These are phyloP conservation scores for Metarhizium anisopliae DNA, from an alignment of 2,329 filamentous ascomycete genomes.

Conservation along the genomic window DNA sequence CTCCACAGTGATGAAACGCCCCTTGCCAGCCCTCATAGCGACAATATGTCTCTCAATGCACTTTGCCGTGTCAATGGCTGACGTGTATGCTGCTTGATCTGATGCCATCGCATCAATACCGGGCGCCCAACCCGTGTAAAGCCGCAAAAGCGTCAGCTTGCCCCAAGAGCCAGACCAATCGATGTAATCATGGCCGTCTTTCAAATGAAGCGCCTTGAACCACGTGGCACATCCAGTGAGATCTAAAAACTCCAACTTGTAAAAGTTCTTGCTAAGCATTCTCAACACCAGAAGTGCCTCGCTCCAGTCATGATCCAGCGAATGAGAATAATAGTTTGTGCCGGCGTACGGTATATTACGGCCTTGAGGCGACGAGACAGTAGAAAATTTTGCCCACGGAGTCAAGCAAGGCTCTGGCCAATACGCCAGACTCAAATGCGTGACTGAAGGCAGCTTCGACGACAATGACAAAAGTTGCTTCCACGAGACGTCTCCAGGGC, in stretches of 20 bases:
- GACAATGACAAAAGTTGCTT: constrained; percentile 48
- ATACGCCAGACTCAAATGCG: constrained; percentile 51
- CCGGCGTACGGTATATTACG: constrained; percentile 41
- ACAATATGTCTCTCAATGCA: constrained; percentile 40
- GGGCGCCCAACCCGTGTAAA: constrained; percentile 35
- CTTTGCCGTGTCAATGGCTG: constrained; percentile 28
- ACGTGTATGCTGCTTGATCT: constrained; percentile 23
- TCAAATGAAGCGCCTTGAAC: constrained; percentile 37
- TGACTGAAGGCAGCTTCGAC: constrained; percentile 42
- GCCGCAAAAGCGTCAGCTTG: constrained; percentile 36
- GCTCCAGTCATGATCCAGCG: constrained; percentile 48
- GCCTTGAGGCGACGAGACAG: constrained; percentile 35
- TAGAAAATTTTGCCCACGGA: constrained; percentile 40
- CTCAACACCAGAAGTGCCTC: constrained; percentile 49
- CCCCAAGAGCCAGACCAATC: constrained; percentile 48
- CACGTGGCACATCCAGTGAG: constrained; percentile 50
- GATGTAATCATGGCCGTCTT: constrained; percentile 35
- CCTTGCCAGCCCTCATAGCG: constrained; percentile 35
- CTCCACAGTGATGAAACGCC: constrained; percentile 40
- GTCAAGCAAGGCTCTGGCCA: constrained; percentile 55
- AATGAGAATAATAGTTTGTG: constrained; percentile 49
- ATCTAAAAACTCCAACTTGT: constrained; percentile 52
- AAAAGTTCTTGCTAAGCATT: constrained; percentile 44
- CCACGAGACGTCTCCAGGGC: constrained; percentile 39
- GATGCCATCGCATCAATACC: constrained; percentile 22